Evolutionary conservation across 2,329 filamentous ascomycete species (phyloP), one percentile per base, ranked within the genome.

Genomic region (Xylaria sp.): DNA sequence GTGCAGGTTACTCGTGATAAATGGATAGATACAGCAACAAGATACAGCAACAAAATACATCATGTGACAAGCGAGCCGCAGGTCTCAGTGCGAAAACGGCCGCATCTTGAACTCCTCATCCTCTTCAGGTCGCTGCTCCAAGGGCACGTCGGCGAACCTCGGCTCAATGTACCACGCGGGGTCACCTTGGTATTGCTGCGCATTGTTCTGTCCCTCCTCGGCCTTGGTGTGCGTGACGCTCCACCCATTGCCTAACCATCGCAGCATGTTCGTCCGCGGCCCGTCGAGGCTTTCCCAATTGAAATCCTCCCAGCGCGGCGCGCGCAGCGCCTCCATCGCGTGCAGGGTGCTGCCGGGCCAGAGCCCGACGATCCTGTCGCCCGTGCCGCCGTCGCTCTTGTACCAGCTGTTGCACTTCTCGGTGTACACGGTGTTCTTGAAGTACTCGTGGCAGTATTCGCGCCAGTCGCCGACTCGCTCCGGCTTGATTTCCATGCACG

Each of bases 321-420:
- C 70, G 21, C 76, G 69, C 62, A 81, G 66, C 10, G 76, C 71
- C 70, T 81, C 79, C 4, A 81, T 66, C 8, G 76, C 76, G 46
- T 82, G 80, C 53, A 80, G 72, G 13, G 77, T 77, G 27, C 76
- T 79, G 4, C 80, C 80, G 0, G 79, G 79, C 79, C 80, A 82
- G 29, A 81, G 68, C 1, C 77, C 79, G 19, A 75, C 74, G 51
- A 81, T 73, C 55, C 74, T 72, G 53, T 77, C 68, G 4, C 77
- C 78, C 9, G 67, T 70, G 23, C 76, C 78, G 19, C 75, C 75
- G 9, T 78, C 75, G 31, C 77, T 76, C 68, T 82, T 81, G 69
- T 86, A 86, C 83, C 83, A 86, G 54, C 79, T 82, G 61, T 78
- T 79, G 70, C 83, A 86, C 9, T 73, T 70, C 40, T 80, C 80